These are phyloP conservation scores for Rhodotorula taiwanensis DNA, from an alignment of 768 basidiomycete species.

Conservation along the genomic window DNA sequence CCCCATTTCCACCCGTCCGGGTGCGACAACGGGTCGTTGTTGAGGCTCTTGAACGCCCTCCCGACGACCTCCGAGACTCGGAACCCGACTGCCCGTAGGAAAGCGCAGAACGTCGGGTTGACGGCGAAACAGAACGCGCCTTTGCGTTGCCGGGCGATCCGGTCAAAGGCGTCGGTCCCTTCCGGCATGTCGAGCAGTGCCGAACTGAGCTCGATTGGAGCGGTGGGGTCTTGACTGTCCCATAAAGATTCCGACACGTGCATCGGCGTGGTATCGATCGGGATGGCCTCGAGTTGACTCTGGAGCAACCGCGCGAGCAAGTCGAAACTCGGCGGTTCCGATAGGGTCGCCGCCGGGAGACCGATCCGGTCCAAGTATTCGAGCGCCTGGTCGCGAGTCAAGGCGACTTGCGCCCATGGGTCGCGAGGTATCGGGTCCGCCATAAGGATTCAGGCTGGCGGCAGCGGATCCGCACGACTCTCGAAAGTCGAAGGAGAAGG, in stretches of 20 bases:
- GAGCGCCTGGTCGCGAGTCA: background rate
- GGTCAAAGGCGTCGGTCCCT: conserved; percentile 3
- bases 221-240: background rate
- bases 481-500: too few relatives aligned
- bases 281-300: conserved; percentile 19
- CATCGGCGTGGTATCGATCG: conserved; percentile 25
- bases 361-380: conserved; percentile 15
- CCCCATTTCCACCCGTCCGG: conserved; percentile 31
- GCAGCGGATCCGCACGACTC: too few relatives aligned
- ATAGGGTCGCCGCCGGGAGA: conserved; percentile 6
- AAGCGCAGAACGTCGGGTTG: conserved; percentile 18
- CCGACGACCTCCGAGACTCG: conserved; percentile 18
- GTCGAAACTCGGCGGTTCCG: background rate
- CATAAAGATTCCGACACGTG: conserved; percentile 23
- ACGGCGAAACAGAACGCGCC: conserved; percentile 31
- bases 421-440: conserved; percentile 9
- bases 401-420: background rate
- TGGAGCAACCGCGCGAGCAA: conserved; percentile 9
- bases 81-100: conserved; percentile 21
- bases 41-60: conserved; percentile 21
- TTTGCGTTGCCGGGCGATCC: conserved; percentile 11
- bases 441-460: too few relatives aligned
- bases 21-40: conserved; percentile 24
- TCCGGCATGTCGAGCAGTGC: conserved; percentile 13
- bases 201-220: conserved; percentile 4